Evolutionary conservation across 208 protist genomes (phyloP).

Genomic region (Trypanosoma cruzi): DNA sequence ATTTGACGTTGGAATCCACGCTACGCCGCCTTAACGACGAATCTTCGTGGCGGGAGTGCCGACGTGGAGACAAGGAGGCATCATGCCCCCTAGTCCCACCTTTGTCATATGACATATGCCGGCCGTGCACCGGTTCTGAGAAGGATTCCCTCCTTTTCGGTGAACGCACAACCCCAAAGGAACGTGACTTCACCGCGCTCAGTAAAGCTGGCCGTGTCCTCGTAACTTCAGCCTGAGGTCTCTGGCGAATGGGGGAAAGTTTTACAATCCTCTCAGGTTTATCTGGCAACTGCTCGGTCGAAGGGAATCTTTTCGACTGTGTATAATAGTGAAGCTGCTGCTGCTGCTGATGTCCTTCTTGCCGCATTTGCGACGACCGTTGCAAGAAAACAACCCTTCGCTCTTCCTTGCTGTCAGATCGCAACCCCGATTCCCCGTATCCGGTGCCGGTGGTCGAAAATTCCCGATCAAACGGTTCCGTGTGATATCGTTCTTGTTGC

Average conservation of each 20-base stretch:
- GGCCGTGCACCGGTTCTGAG: not conserved
- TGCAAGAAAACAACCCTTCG: not conserved
- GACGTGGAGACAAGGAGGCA: not conserved
- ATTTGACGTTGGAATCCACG: not conserved
- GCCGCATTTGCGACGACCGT: not conserved
- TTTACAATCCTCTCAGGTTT: not conserved
- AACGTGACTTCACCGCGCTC: not conserved
- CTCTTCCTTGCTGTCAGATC: not conserved
- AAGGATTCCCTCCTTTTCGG: too few species aligned
- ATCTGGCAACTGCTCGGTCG: not conserved
- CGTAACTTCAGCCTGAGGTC: too few species aligned
- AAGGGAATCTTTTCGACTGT: too few species aligned
- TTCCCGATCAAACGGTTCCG: not conserved
- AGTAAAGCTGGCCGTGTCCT: not conserved
- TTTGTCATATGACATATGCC: constrained; percentile 4
- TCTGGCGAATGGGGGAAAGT: not conserved
- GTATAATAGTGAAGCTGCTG: not conserved
- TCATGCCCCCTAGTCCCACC: not conserved
- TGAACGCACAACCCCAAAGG: not conserved
- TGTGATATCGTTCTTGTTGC: not conserved
- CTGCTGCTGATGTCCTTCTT: constrained; percentile 7
- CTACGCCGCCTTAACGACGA: not conserved
- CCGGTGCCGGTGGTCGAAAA: not conserved
- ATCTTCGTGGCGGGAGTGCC: not conserved
- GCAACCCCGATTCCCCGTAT: not conserved